Conservation (phyloP, 2,329 filamentous ascomycete species). For the Exutisphaerella laricina region DNA sequence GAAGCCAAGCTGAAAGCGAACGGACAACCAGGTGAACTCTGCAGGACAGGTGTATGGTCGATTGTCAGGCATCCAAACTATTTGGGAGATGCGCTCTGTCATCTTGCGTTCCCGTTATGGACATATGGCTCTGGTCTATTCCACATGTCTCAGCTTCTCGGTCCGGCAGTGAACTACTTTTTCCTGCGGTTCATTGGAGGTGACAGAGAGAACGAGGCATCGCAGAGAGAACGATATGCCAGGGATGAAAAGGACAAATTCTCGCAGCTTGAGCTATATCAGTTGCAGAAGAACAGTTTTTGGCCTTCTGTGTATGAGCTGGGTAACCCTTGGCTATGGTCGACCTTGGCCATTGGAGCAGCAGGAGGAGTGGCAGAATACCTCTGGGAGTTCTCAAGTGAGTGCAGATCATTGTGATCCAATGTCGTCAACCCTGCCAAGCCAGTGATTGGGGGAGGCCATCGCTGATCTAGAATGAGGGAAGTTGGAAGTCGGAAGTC, state of each 20-base stretch:
- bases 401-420: too few relatives aligned
- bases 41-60: constrained; percentile 56
- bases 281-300: constrained; percentile 53
- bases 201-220: constrained; percentile 50
- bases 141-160: constrained; percentile 50
- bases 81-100: constrained; percentile 55
- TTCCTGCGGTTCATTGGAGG: constrained; percentile 55
- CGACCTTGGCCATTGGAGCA: constrained; percentile 47
- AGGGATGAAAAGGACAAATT: constrained; percentile 48
- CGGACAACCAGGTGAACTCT: too few relatives aligned
- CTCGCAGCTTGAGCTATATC: constrained; percentile 49
- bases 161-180: constrained; percentile 53
- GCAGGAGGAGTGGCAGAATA: constrained; percentile 36
- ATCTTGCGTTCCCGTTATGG: constrained; percentile 55
- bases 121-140: constrained; percentile 52
- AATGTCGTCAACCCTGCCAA: too few relatives aligned
- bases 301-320: constrained; percentile 51
- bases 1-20: constrained; percentile 28
- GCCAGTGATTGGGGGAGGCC: too few relatives aligned
- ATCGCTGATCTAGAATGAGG: too few relatives aligned
- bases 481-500: too few relatives aligned
- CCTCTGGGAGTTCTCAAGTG: constrained; percentile 11
- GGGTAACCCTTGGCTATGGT: constrained; percentile 53
- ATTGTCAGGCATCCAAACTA: constrained; percentile 59
- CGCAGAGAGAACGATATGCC: constrained; percentile 50